Evolutionary conservation across 2,329 filamentous ascomycete genomes (phyloP).

Genomic region (Monosporascus sp.): DNA sequence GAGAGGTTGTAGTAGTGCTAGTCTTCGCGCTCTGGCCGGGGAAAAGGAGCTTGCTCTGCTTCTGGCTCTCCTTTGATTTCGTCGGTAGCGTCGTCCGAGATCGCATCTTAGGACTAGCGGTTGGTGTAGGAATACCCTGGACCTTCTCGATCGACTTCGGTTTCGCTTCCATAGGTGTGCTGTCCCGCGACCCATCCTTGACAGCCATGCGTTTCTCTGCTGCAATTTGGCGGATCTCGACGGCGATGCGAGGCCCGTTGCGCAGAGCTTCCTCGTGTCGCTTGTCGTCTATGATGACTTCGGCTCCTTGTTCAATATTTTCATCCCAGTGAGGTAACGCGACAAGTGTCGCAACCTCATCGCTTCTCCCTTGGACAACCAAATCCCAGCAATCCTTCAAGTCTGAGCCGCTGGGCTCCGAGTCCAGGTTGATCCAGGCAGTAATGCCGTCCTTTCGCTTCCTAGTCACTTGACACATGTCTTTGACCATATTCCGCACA

Average conservation of each 20-base stretch:
- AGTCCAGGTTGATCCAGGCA: constrained; percentile 90
- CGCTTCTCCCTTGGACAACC: constrained; percentile 79
- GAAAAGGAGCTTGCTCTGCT: constrained; percentile 49
- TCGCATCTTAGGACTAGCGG: constrained; percentile 46
- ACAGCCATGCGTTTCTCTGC: constrained; percentile 8
- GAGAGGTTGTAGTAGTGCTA: constrained; percentile 8
- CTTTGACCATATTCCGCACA: constrained; percentile 80
- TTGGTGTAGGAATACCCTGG: constrained; percentile 52
- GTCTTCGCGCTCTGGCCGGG: constrained; percentile 18
- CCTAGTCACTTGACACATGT: constrained; percentile 84
- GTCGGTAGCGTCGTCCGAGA: constrained; percentile 30
- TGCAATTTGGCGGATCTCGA: constrained; percentile 33
- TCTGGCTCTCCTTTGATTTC: constrained; percentile 37
- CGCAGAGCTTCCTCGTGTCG: constrained; percentile 37
- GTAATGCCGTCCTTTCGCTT: constrained; percentile 78
- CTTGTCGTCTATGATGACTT: constrained; percentile 39
- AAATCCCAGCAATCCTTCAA: constrained; percentile 93
- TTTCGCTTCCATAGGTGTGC: constrained; percentile 25
- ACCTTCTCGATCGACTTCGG: constrained; percentile 36
- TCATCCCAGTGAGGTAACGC: constrained; percentile 56
- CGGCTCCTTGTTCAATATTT: constrained; percentile 43
- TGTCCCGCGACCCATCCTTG: constrained; percentile 19
- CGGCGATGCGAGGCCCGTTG: constrained; percentile 31
- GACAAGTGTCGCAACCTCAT: constrained; percentile 74
- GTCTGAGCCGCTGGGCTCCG: constrained; percentile 74